Evolutionary conservation across 805 yeast genomes (phyloP), one percentile per base, ranked within the genome.

Genomic region (Isabelozyma gotoi): DNA sequence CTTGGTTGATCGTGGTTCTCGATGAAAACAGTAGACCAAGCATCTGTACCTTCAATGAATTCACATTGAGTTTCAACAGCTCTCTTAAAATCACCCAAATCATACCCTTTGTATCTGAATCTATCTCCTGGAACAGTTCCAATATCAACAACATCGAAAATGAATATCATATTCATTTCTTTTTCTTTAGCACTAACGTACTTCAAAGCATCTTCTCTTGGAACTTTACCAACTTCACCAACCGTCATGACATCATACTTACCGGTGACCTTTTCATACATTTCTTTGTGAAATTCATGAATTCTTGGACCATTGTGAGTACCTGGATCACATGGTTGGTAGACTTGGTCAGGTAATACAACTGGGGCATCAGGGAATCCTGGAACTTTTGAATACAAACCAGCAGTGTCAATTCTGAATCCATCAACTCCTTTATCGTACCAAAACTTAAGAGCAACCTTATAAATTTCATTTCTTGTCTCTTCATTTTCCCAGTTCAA

Each of bases 1-100:
- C 81, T 64, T 6, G 80, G 74, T 49, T 74, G 81, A 56, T 77
- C 81, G 53, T 77, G 82, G 54, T 77, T 77, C 56, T 77, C 82
- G 43, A 72, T 52, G 60, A 69, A 76, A 18, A 68, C 63, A 17
- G 81, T 72, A 32, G 75, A 57, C 81, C 82, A 77, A 14, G 76
- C 77, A 46, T 76, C 81, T 16, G 75, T 66, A n/a, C 51, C 68
- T 35, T 71, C 68, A 43, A 71, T 62, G 50, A 68, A 70, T 6
- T 51, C 51, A 42, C 62, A 55, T 48, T 57, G 55, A 31, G 45
- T 58, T 27, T 50, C 46, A 33, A 70, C 47, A 11, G 73, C 70
- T 19, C 57, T 49, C 51, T 73, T 73, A 54, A 67, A 63, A 18
- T 71, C 73, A 15, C 55, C 49, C 52, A 71, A 55, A 10, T 36